Conservation (phyloP, 2,329 filamentous ascomycete genomes). For the Verticillium zaregamsianum region DNA sequence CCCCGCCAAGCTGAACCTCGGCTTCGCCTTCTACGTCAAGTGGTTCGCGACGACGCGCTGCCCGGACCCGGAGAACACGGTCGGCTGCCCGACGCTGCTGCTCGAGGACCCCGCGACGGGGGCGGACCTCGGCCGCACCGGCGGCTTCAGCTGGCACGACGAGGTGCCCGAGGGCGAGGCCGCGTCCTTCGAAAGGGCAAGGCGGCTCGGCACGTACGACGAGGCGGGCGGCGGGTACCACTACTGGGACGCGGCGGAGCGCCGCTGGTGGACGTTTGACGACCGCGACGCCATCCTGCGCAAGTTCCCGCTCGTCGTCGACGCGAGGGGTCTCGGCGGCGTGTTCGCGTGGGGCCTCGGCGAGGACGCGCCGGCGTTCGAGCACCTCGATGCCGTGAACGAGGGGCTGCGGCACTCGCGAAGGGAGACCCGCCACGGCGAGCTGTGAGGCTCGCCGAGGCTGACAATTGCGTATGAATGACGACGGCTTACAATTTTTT, state of each 20-base stretch:
- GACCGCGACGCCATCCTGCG: slow-evolving; percentile 53
- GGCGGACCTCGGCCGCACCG: slow-evolving; percentile 51
- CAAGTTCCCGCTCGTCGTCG: slow-evolving; percentile 60
- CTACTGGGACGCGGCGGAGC: slow-evolving; percentile 57
- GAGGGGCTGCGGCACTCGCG: slow-evolving; percentile 14
- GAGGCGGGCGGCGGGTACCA: slow-evolving; percentile 58
- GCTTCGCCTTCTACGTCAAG: slow-evolving; percentile 65
- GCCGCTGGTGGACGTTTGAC: slow-evolving; percentile 73
- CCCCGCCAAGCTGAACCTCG: slow-evolving; percentile 52
- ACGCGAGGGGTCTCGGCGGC: slow-evolving; percentile 55
- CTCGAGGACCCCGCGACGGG: slow-evolving; percentile 58
- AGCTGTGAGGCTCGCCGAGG: background rate
- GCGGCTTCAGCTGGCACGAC: slow-evolving; percentile 58
- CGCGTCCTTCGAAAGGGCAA: slow-evolving; percentile 54
- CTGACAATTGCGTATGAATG: background rate
- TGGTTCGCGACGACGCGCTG: slow-evolving; percentile 51
- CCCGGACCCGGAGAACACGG: slow-evolving; percentile 33
- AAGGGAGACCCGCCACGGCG: background rate
- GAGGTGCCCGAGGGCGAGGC: slow-evolving; percentile 47
- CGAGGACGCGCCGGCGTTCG: slow-evolving; percentile 53
- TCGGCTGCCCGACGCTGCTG: slow-evolving; percentile 50
- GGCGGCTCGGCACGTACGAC: slow-evolving; percentile 51
- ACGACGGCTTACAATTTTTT: no score
- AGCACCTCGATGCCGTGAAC: slow-evolving; percentile 31
- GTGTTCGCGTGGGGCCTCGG: slow-evolving; percentile 74